These are phyloP conservation scores for Hsuehochloa calcarea DNA, from an alignment of 176 grass and related monocot genomes.

Conservation along the genomic window DNA sequence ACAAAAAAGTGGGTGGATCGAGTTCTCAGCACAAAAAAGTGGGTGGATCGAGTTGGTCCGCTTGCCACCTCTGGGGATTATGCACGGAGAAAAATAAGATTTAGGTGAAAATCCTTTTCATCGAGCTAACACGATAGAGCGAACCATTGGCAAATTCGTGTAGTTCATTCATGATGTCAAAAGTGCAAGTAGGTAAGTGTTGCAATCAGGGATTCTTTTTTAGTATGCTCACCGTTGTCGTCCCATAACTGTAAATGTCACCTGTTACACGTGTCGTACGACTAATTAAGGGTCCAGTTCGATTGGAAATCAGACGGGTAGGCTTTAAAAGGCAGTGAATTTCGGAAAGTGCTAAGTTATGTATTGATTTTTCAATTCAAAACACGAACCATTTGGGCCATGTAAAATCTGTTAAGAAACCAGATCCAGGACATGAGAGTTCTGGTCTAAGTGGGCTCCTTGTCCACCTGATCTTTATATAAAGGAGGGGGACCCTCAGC, in stretches of 20 bases:
- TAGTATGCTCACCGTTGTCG: not conserved
- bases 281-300: not conserved
- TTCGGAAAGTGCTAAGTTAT: not conserved
- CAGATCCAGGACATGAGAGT: no score
- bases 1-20: not conserved
- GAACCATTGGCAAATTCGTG: not conserved
- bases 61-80: not conserved
- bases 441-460: no score
- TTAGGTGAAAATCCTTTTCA: not conserved
- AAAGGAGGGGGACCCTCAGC: no score
- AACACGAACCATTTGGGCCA: not conserved
- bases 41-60: not conserved
- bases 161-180: not conserved
- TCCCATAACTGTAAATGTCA: not conserved
- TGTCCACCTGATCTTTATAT: no score
- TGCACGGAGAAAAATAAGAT: not conserved
- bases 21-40: not conserved
- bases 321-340: not conserved
- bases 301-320: not conserved
- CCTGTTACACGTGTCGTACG: not conserved
- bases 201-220: not conserved
- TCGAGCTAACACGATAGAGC: not conserved
- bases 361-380: no score
- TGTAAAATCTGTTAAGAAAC: no score
- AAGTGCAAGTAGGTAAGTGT: not conserved